Evolutionary conservation across 805 yeast species (phyloP).

Genomic region (Yarrowia sp.): DNA sequence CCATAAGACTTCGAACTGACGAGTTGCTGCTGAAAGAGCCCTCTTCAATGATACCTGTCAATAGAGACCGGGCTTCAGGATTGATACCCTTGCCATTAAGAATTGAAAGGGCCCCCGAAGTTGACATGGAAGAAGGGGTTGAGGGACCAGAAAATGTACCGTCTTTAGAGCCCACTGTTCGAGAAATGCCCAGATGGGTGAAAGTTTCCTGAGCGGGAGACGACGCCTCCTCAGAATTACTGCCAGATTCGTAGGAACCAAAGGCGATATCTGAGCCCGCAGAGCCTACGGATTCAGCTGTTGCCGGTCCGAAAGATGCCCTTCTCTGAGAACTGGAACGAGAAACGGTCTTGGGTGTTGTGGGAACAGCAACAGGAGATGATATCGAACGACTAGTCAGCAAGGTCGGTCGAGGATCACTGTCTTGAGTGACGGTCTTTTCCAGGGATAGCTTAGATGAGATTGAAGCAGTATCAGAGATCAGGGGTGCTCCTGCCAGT

Average conservation of each 20-base stretch:
- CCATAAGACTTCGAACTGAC: neutral
- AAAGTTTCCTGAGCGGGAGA: conserved; percentile 4
- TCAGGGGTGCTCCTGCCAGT: neutral
- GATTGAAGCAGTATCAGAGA: neutral
- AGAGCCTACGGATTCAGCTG: neutral
- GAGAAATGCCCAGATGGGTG: conserved; percentile 7
- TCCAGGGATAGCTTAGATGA: neutral
- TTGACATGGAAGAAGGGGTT: neutral
- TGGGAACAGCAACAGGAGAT: conserved; percentile 6
- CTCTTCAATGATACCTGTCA: conserved; percentile 15
- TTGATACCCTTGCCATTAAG: conserved; percentile 6
- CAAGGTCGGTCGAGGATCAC: neutral
- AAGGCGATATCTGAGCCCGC: neutral
- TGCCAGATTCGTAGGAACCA: neutral
- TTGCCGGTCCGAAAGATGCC: neutral
- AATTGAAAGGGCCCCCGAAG: neutral
- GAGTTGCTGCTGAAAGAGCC: conserved; percentile 23
- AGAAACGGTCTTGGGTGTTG: neutral
- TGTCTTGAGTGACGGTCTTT: neutral
- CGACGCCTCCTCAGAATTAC: neutral
- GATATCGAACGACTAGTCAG: neutral
- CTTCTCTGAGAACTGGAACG: neutral
- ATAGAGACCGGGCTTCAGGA: conserved; percentile 4
- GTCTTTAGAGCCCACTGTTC: neutral
- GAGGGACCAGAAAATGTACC: neutral